Evolutionary conservation across 805 yeast genomes (phyloP).

Genomic region (Starmerella apis): DNA sequence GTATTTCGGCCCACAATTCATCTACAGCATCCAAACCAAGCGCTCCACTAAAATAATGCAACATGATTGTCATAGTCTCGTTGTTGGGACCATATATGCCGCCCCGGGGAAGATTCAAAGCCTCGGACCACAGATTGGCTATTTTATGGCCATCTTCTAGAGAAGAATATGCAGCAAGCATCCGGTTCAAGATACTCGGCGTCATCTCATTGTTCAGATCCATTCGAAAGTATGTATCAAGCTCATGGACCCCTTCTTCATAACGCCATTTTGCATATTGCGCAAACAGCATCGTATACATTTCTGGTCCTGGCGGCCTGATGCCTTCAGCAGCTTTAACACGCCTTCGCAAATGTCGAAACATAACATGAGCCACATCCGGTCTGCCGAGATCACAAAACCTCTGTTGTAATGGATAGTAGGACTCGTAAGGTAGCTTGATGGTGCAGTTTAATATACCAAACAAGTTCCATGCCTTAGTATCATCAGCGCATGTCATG

Average conservation of each 20-base stretch:
- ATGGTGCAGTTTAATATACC: constrained; percentile 48
- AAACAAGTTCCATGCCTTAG: constrained; percentile 50
- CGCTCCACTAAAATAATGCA: constrained; percentile 47
- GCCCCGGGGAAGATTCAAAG: constrained; percentile 47
- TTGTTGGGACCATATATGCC: constrained; percentile 38
- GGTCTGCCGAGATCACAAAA: constrained; percentile 46
- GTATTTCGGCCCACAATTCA: constrained; percentile 51
- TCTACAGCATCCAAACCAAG: constrained; percentile 46
- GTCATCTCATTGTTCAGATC: constrained; percentile 50
- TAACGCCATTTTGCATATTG: constrained; percentile 51
- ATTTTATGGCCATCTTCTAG: constrained; percentile 47
- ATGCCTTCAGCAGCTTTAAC: constrained; percentile 41
- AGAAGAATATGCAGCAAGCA: constrained; percentile 54
- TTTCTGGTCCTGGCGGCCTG: constrained; percentile 43
- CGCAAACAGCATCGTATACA: constrained; percentile 50
- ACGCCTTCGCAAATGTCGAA: constrained; percentile 48
- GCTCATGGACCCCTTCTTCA: constrained; percentile 53
- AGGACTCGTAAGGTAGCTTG: constrained; percentile 46
- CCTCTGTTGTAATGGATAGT: constrained; percentile 47
- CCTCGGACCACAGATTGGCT: constrained; percentile 49
- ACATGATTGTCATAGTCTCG: constrained; percentile 56
- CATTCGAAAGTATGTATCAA: constrained; percentile 54
- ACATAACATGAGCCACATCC: constrained; percentile 51
- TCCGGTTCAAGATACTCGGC: constrained; percentile 47
- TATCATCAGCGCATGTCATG: constrained; percentile 31